Evolutionary conservation across 805 yeast species (phyloP).

Genomic region (Spencermartinsiella europaea): DNA sequence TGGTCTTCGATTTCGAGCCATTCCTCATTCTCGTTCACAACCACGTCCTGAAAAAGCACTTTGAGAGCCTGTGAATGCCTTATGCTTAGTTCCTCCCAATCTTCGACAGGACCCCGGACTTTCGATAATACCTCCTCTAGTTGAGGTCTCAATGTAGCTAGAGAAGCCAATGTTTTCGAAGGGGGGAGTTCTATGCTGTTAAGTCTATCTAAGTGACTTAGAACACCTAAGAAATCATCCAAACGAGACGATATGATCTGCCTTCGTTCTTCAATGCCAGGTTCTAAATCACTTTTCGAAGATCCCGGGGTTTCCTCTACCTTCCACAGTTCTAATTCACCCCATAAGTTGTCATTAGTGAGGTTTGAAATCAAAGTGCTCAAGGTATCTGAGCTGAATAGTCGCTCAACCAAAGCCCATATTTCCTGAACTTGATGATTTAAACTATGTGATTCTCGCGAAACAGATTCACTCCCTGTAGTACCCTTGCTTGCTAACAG

Average conservation of each 20-base stretch:
- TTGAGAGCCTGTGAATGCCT: slow-evolving; percentile 1
- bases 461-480: background rate
- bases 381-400: slow-evolving; percentile 38
- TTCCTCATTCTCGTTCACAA: slow-evolving; percentile 3
- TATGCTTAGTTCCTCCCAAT: slow-evolving; percentile 1
- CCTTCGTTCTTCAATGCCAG: background rate
- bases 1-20: slow-evolving; percentile 1
- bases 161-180: background rate
- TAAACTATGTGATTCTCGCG: background rate
- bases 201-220: background rate
- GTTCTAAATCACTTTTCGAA: background rate
- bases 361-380: slow-evolving; percentile 37
- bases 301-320: too few relatives aligned
- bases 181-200: background rate
- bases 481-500: slow-evolving; percentile 73
- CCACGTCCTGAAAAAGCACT: slow-evolving; percentile 2
- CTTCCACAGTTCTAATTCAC: slow-evolving; percentile 62
- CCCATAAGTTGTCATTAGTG: slow-evolving; percentile 53
- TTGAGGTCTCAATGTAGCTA: background rate
- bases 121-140: background rate
- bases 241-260: background rate
- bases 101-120: background rate
- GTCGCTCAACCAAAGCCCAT: background rate
- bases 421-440: background rate
- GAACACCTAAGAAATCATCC: background rate